A percentile compares a stretch with the other conserved stretches of the same genome.
Conservation (phyloP, 1,139 yeast species). For the Kodamaea ohmeri region DNA sequence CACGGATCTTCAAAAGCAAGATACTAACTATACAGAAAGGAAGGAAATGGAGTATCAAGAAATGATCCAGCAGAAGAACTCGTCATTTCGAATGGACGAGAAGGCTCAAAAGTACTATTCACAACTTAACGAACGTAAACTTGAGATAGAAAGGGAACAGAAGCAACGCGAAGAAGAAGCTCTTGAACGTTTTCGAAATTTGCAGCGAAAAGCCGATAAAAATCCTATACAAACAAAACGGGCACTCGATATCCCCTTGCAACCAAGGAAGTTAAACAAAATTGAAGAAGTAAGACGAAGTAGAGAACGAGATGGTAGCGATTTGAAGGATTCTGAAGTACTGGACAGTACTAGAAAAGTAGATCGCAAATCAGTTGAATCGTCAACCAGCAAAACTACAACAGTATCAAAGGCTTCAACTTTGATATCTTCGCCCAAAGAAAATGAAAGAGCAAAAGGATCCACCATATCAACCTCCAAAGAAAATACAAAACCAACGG, state of each 20-base stretch:
- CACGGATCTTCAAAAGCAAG: not conserved
- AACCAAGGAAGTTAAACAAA: not conserved
- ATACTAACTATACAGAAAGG: slow-evolving; percentile 16
- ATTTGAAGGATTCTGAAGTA: no score
- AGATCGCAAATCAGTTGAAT: no score
- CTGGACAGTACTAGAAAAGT: no score
- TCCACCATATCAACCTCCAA: no score
- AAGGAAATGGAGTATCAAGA: slow-evolving; percentile 18
- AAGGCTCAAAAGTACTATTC: slow-evolving; percentile 23
- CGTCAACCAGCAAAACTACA: no score
- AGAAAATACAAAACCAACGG: no score
- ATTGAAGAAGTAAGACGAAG: no score
- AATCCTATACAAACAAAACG: slow-evolving; percentile 1
- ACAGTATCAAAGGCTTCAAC: no score
- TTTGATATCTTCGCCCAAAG: no score
- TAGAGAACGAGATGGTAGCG: no score
- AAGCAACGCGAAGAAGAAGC: slow-evolving; percentile 11
- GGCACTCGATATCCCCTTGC: not conserved
- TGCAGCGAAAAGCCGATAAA: not conserved
- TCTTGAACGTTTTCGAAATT: slow-evolving; percentile 11
- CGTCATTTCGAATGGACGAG: slow-evolving; percentile 18
- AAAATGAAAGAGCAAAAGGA: no score
- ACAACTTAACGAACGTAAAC: slow-evolving; percentile 19
- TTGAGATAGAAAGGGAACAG: slow-evolving; percentile 15
- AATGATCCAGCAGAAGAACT: slow-evolving; percentile 16